Conservation (phyloP, 495 filamentous ascomycete species). For the Coniosporium apollinis region DNA sequence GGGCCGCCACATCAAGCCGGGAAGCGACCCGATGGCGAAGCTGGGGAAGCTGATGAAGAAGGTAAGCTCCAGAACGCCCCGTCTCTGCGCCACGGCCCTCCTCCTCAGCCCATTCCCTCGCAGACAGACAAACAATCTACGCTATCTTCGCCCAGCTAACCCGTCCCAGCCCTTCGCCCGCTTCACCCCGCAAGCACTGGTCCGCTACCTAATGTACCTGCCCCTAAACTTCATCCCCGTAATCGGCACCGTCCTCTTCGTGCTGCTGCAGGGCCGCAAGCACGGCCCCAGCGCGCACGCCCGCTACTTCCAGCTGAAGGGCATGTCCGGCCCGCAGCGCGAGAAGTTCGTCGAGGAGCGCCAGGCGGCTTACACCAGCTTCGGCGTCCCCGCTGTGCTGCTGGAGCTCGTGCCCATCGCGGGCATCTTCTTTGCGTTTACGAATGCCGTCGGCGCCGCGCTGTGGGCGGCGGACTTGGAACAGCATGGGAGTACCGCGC, state of each 20-base stretch:
- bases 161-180: slow-evolving; percentile 56
- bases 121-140: too few species aligned
- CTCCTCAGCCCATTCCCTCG: too few species aligned
- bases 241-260: slow-evolving; percentile 65
- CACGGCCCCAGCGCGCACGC: slow-evolving; percentile 36
- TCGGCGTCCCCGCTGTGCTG: slow-evolving; percentile 57
- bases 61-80: too few species aligned
- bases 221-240: slow-evolving; percentile 87
- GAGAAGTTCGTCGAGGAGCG: slow-evolving; percentile 48
- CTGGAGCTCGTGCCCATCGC: slow-evolving; percentile 73
- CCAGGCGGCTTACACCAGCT: slow-evolving; percentile 54
- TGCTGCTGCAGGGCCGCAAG: slow-evolving; percentile 52
- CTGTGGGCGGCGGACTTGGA: slow-evolving; percentile 92
- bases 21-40: slow-evolving; percentile 42
- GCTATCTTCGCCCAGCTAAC: too few species aligned
- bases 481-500: slow-evolving; percentile 35
- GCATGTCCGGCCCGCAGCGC: slow-evolving; percentile 44
- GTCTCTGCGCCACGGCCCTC: too few species aligned
- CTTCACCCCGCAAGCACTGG: slow-evolving; percentile 44
- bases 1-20: slow-evolving; percentile 53
- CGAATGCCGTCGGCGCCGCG: slow-evolving; percentile 81
- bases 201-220: slow-evolving; percentile 60
- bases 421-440: slow-evolving; percentile 76
- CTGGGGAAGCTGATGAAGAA: slow-evolving; percentile 56
- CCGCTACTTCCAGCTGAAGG: slow-evolving; percentile 80